Percentiles rank a stretch among this genome's conserved stretches.
These are phyloP conservation scores for Chlamydomonas sp. DNA, from an alignment of 139 green algal species.

Conservation along the genomic window DNA sequence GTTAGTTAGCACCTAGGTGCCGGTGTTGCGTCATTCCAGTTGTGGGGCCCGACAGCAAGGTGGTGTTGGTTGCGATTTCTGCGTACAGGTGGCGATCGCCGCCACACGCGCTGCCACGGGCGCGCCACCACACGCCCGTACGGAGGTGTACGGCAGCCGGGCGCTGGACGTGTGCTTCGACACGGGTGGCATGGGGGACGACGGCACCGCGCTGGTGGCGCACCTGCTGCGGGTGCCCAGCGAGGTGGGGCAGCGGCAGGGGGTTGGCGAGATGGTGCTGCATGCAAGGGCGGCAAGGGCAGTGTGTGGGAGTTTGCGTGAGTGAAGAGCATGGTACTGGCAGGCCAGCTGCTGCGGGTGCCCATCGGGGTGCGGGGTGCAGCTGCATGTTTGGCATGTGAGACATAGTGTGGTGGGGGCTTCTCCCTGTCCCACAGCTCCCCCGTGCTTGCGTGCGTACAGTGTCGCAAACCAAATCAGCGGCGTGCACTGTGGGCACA, in stretches of 20 bases:
- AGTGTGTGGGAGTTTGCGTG: no score
- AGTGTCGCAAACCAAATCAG: no score
- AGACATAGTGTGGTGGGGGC: neutral
- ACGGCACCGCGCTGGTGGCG: neutral
- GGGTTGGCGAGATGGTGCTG: no score
- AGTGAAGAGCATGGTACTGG: neutral
- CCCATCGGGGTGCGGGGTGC: no score
- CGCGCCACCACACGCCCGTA: neutral
- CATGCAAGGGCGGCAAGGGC: no score
- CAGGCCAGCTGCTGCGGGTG: neutral
- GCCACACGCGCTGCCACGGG: neutral
- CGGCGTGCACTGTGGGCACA: no score
- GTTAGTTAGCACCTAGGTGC: no score
- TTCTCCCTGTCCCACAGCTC: neutral
- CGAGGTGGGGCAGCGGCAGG: neutral
- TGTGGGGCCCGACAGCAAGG: no score
- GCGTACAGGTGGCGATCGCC: neutral
- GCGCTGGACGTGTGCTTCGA: constrained; percentile 26
- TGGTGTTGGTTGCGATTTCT: no score
- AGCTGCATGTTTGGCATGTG: neutral
- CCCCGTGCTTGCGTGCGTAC: no score
- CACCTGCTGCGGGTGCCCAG: neutral
- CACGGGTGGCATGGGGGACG: neutral
- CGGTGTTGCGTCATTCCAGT: no score
- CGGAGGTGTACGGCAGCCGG: constrained; percentile 13